Base-by-base conservation (phyloP, 1,139 yeast genomes). In the Trichomonascaceae sp. region DNA sequence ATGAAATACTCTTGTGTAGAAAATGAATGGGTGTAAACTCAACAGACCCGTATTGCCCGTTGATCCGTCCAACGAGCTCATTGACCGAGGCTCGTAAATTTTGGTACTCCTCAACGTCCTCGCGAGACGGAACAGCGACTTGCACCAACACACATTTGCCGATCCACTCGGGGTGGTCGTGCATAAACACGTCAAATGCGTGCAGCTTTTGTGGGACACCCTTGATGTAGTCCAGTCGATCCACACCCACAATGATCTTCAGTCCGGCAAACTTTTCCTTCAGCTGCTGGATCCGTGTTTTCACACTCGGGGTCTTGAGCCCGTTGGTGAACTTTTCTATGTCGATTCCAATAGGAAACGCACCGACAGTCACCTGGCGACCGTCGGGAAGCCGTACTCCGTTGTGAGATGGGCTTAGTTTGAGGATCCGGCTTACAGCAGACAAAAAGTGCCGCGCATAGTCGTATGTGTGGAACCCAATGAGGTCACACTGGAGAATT, bases 381-480 rank as follows among this genome's bases (percentile, higher is more conserved):
- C 85, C 84, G 34, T 74, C 65, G n/a, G 28, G 29, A 53, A 70
- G 84, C 44, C 79, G 77, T 20, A 89, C 84, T 13, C 96, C 95
- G 46, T 87, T 89, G 4, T 98, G 98, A 39, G 82, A 65, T 0
- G 96, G 85, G 31, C 76, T 77, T 13, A 85, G 76, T 41, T 80
- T 71, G 35, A 92, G 69, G 22, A 89, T 80, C 40, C 95, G 67
- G 39, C 87, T 76, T n/a, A 89, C 95, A 1, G 94, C 76, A 15
- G 93, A 78, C 37, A 92, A 60, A 59, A 92, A 92, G 61, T 92
- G 99, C 48, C 99, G 71, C n/a, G 95, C 98, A 51, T 92, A 92
- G 57, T 92, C 99, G 57, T 92, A 92, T n/a, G 98, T 92, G 57
- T 92, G 99, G 68, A 92, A 92, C 0, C 99, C 99, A 50, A 92